phyloP scores from a whole-genome alignment of 192 early-diverging fungal genomes.

The Coemansia sp. region DNA sequence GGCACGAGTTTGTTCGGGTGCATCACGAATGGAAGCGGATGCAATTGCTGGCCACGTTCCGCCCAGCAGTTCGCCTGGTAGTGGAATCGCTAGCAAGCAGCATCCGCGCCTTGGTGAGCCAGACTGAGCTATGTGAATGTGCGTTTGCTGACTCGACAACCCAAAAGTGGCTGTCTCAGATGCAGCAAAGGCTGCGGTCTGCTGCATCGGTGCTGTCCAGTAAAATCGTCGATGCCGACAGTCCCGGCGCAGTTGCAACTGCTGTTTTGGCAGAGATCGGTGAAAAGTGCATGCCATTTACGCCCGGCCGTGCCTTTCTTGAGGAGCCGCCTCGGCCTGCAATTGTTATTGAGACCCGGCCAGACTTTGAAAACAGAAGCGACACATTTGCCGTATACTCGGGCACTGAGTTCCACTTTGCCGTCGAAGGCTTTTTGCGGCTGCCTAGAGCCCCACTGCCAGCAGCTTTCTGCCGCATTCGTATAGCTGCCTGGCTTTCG shows the following conservation, averaged over 20 bases:
- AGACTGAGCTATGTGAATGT: conserved; percentile 16
- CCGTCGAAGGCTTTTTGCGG: conserved; percentile 42
- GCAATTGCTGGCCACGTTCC: not conserved
- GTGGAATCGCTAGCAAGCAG: conserved; percentile 17
- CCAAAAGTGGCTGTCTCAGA: conserved; percentile 18
- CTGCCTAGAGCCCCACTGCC: conserved; percentile 11
- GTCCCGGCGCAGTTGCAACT: not conserved
- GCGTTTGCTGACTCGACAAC: conserved; percentile 18
- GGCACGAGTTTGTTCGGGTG: conserved; percentile 17
- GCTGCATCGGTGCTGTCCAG: too few species aligned
- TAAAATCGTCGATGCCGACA: too few species aligned
- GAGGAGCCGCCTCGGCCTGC: conserved; percentile 18
- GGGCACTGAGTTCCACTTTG: conserved; percentile 42
- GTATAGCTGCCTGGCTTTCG: conserved; percentile 39
- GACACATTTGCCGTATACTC: conserved; percentile 23
- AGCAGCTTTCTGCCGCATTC: conserved; percentile 5
- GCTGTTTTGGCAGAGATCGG: not conserved
- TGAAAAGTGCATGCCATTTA: conserved; percentile 5
- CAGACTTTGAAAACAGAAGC: conserved; percentile 17
- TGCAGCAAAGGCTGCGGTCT: not conserved
- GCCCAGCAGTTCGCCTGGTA: conserved; percentile 11
- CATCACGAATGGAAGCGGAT: conserved; percentile 15
- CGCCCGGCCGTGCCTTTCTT: conserved; percentile 33
- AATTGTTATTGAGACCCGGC: conserved; percentile 36
- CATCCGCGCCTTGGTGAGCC: conserved; percentile 8